Percentiles rank a stretch among this genome's conserved stretches.
Conservation (phyloP, 1,284 basidiomycete genomes). For the Sporisorium exsertum region DNA sequence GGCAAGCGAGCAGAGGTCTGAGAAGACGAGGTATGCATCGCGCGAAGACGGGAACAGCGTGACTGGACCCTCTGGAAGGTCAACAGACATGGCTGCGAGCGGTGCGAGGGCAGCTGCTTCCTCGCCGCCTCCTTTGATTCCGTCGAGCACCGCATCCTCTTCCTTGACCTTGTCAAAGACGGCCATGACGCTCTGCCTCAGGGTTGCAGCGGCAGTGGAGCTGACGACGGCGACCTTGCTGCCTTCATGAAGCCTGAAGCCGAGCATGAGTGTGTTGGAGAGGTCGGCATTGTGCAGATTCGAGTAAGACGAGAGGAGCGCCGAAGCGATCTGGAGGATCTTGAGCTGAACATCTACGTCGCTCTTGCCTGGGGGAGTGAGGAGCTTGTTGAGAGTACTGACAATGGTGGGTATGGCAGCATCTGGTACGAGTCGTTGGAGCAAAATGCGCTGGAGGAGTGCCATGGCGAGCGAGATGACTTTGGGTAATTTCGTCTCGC, state of each 20-base stretch:
- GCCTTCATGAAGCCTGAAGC: constrained; percentile 89
- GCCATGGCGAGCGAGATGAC: constrained; percentile 91
- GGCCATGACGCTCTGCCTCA: constrained; percentile 96
- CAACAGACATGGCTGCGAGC: constrained; percentile 59
- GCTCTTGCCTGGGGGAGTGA: constrained; percentile 47
- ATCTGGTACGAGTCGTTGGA: constrained; percentile 77
- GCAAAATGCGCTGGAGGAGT: constrained; percentile 89
- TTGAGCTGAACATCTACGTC: constrained; percentile 68
- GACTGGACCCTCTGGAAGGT: constrained; percentile 57
- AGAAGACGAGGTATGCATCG: constrained; percentile 81
- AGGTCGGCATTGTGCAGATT: constrained; percentile 59
- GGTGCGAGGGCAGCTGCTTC: constrained; percentile 64
- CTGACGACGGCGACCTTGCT: constrained; percentile 95
- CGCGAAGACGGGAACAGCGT: constrained; percentile 80
- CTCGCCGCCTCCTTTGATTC: constrained; percentile 60
- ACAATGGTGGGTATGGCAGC: constrained; percentile 42
- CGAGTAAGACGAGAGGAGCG: constrained; percentile 59
- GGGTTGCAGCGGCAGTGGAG: constrained; percentile 93
- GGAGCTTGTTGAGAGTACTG: constrained; percentile 53
- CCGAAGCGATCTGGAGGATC: constrained; percentile 64
- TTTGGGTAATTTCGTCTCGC: constrained; percentile 91
- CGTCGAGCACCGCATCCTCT: constrained; percentile 74
- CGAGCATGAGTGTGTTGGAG: constrained; percentile 79
- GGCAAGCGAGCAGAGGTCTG: constrained; percentile 65
- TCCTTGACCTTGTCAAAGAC: constrained; percentile 92